A percentile compares a stretch with the other conserved stretches of the same genome.
Conservation (phyloP, 495 filamentous ascomycete genomes). For the Hypoxylon lenormandii region DNA sequence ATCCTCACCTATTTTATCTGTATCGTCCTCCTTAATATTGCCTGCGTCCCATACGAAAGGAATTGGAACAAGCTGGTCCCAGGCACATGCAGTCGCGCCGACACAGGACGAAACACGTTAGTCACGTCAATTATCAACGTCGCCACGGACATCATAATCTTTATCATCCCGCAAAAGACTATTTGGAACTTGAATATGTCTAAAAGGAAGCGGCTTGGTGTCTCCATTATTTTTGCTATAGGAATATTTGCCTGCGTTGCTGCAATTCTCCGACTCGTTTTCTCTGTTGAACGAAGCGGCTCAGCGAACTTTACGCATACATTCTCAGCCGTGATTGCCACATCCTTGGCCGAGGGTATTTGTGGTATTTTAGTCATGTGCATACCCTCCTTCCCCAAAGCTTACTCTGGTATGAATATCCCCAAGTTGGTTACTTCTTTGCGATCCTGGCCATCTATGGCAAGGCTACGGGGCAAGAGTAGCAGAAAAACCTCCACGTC, state of each 20-base stretch:
- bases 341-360: background rate
- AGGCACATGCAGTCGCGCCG: too few species aligned
- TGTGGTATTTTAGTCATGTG: background rate
- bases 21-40: too few species aligned
- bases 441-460: background rate
- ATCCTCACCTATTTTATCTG: too few species aligned
- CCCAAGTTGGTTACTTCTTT: background rate
- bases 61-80: too few species aligned
- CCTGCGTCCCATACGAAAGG: too few species aligned
- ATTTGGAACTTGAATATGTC: slow-evolving; percentile 52
- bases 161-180: slow-evolving; percentile 51
- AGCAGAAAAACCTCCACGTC: background rate
- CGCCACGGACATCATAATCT: slow-evolving; percentile 50
- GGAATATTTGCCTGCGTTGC: slow-evolving; percentile 40
- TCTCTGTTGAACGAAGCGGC: background rate
- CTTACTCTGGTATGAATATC: background rate
- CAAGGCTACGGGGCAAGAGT: background rate
- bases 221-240: slow-evolving; percentile 53
- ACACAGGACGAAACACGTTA: too few species aligned
- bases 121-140: background rate
- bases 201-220: slow-evolving; percentile 43
- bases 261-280: background rate
- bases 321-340: background rate
- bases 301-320: background rate
- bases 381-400: background rate